A percentile compares a stretch with the other conserved stretches of the same genome.
Evolutionary conservation across 1,284 basidiomycete species (phyloP).

Genomic region (Cutaneotrichosporon cavernicola): DNA sequence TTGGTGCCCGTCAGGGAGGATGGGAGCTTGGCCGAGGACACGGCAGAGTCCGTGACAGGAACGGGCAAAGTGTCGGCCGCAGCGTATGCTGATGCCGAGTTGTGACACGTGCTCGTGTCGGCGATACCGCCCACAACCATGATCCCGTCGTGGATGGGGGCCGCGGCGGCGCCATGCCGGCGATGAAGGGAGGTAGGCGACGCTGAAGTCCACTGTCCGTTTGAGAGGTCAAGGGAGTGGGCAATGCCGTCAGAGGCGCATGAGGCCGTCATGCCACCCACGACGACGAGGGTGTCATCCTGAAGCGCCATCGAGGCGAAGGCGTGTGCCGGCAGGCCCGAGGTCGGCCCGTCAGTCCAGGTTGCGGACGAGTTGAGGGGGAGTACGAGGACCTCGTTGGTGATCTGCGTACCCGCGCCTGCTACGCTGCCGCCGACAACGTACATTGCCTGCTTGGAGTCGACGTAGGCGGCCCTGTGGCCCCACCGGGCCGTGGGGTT

Average conservation of each 20-base stretch:
- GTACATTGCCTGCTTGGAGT: conserved; percentile 46
- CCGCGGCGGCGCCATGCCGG: conserved; percentile 42
- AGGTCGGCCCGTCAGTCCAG: conserved; percentile 39
- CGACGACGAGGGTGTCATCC: conserved; percentile 35
- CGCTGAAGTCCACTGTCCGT: conserved; percentile 34
- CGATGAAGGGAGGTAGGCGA: conserved; percentile 36
- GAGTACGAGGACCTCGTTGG: conserved; percentile 52
- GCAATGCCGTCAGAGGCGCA: conserved; percentile 41
- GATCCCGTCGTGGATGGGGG: conserved; percentile 32
- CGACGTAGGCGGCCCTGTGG: conserved; percentile 50
- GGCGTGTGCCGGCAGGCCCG: conserved; percentile 48
- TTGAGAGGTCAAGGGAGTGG: conserved; percentile 41
- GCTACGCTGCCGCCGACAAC: conserved; percentile 49
- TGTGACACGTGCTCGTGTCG: conserved; percentile 48
- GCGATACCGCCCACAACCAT: conserved; percentile 50
- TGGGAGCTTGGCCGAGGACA: conserved; percentile 34
- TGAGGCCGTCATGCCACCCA: conserved; percentile 49
- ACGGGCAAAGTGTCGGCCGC: conserved; percentile 40
- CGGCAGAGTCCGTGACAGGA: conserved; percentile 30
- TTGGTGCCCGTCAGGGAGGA: conserved; percentile 38
- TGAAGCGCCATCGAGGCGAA: conserved; percentile 43
- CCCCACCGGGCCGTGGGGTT: conserved; percentile 50
- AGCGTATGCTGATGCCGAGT: conserved; percentile 40
- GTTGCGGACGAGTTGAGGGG: conserved; percentile 44
- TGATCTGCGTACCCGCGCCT: conserved; percentile 42